phyloP scores from a whole-genome alignment of 2,329 filamentous ascomycete genomes.

The Colletotrichum brevisporum region DNA sequence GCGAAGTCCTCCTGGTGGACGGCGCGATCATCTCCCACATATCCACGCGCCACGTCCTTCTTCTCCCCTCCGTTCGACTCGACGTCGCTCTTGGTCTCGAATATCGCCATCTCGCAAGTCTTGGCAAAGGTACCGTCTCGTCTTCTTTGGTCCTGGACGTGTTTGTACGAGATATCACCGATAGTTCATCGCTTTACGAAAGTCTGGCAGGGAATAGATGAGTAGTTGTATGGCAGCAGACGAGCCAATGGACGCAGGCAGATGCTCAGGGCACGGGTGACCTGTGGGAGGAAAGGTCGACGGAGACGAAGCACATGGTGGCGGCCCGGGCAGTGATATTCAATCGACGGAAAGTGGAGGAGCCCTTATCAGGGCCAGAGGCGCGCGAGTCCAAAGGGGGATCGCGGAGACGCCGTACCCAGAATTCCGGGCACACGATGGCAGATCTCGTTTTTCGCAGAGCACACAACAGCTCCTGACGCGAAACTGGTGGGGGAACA shows the following conservation, averaged over 20 bases:
- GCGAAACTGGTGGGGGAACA: conserved; percentile 38
- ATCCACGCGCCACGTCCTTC: conserved; percentile 31
- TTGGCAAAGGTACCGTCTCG: background rate
- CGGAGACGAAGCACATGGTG: conserved; percentile 21
- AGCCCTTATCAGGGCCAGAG: conserved; percentile 34
- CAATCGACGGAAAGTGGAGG: conserved; percentile 38
- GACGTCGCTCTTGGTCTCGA: conserved; percentile 37
- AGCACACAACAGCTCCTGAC: conserved; percentile 33
- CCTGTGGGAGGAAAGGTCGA: conserved; percentile 15
- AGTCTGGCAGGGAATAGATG: background rate
- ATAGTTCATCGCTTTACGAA: conserved; percentile 25
- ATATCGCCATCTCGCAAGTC: conserved; percentile 23
- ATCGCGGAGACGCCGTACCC: conserved; percentile 14
- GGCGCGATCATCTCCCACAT: conserved; percentile 20
- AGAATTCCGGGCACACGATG: conserved; percentile 27
- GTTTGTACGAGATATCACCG: conserved; percentile 12
- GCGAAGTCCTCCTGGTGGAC: conserved; percentile 31
- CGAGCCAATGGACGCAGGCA: conserved; percentile 1
- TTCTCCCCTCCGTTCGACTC: conserved; percentile 34
- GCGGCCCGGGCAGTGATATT: conserved; percentile 34
- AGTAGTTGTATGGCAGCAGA: background rate
- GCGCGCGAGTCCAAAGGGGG: conserved; percentile 9
- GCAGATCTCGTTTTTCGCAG: conserved; percentile 11
- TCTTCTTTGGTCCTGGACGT: conserved; percentile 1
- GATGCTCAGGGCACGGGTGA: conserved; percentile 27